Base-by-base conservation (phyloP, 2,329 filamentous ascomycete species). In the Microascus cirrosus region DNA sequence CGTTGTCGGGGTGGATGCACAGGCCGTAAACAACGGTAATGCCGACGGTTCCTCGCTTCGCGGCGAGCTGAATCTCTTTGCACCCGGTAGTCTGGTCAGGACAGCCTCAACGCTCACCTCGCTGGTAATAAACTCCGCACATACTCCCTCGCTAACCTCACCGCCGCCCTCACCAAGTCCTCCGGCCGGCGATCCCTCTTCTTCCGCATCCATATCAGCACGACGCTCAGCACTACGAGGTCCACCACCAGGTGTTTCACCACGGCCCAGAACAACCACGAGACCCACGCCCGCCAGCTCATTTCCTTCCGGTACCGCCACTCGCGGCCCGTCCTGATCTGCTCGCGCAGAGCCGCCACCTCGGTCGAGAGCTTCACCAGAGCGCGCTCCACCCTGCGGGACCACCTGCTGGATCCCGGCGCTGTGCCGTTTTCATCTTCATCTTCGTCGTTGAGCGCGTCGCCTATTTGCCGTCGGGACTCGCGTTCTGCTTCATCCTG, bases 361-460 rank as follows among this genome's bases (percentile, higher is more conserved):
- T 99, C 94, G 18, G 91, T 88, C 5, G 92, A 95, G 73, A 97
- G 85, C 64, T 91, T 89, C 58, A 93, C 89, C 59, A 97, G 78
- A 24, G 90, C 89, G 51, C 85, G 82, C 73, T 97, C 93, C 61
- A 97, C 86, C 64, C 88, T 85, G 60, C 82, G 85, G 56, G 88
- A 85, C 90, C 91, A 96, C 65, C 83, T 84, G 60, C 75, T 76
- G 20, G 72, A 72, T 12, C 59, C 63, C 20, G 62, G 65, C 71
- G 73, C 65, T 2, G n/a, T 2, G 24, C 55, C 42, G 67, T 53
- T 70, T 5, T 71, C 70, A 5, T 71, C 72, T 7, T 76, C 73
- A 2, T 73, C 69, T 25, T 75, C 73, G 13, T 77, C 75, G 15
- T 76, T 74, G 24, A 76, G 69, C 48, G 75, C 74, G 62, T 73